phyloP scores from a whole-genome alignment of 768 basidiomycete species.

The Phylloporus sp. region DNA sequence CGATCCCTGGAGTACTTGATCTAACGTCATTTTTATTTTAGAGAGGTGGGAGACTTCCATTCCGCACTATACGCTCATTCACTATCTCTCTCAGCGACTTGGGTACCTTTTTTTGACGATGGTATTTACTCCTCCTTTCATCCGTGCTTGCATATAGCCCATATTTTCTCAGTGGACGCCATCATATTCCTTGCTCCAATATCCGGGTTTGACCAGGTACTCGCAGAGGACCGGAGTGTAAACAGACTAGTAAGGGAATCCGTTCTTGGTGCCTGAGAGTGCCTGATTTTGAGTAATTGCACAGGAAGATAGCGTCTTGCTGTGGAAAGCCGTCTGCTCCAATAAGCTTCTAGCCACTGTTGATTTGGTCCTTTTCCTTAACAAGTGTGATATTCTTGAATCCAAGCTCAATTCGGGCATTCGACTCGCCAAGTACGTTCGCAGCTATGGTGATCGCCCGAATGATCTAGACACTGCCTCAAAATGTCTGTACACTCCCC shows the following conservation, averaged over 20 bases:
- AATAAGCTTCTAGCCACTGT: slow-evolving; percentile 69
- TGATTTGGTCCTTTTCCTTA: slow-evolving; percentile 75
- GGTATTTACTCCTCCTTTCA: slow-evolving; percentile 25
- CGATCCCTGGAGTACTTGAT: background rate
- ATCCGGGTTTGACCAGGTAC: slow-evolving; percentile 53
- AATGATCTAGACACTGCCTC: slow-evolving; percentile 70
- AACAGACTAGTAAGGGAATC: slow-evolving; percentile 42
- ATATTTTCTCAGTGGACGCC: slow-evolving; percentile 32
- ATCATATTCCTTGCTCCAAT: slow-evolving; percentile 61
- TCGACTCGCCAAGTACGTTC: slow-evolving; percentile 61
- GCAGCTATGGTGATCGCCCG: slow-evolving; percentile 63
- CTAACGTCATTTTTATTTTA: slow-evolving; percentile 16
- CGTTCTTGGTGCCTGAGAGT: background rate
- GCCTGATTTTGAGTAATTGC: background rate
- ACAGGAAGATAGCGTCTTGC: slow-evolving; percentile 71
- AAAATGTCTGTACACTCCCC: slow-evolving; percentile 47
- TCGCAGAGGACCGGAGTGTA: slow-evolving; percentile 48
- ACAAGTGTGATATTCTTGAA: slow-evolving; percentile 76
- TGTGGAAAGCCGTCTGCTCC: slow-evolving; percentile 71
- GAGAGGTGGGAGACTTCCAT: slow-evolving; percentile 30
- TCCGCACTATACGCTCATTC: slow-evolving; percentile 6
- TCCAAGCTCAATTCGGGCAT: slow-evolving; percentile 63
- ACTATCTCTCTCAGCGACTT: slow-evolving; percentile 35
- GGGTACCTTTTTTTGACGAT: slow-evolving; percentile 56
- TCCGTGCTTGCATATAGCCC: background rate